Evolutionary conservation across 2,329 filamentous ascomycete species (phyloP).

Genomic region (Trichoderma koningii): DNA sequence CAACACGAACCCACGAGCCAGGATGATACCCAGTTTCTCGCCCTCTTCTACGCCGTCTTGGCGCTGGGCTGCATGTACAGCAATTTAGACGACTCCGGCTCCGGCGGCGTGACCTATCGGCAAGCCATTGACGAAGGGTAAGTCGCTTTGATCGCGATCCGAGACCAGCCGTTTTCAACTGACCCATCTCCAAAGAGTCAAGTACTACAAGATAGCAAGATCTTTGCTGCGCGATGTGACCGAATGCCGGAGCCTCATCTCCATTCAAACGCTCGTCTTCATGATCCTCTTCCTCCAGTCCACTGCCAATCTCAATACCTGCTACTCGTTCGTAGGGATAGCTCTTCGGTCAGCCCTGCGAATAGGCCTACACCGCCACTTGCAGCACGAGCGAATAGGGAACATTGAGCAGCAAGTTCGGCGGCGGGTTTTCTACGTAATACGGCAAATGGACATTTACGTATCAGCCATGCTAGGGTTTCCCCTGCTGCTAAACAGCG

Average conservation of each 20-base stretch:
- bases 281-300: conserved; percentile 81
- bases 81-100: conserved; percentile 56
- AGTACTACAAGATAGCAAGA: conserved; percentile 71
- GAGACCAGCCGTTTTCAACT: conserved; percentile 4
- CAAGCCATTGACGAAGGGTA: conserved; percentile 60
- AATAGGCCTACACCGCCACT: conserved; percentile 74
- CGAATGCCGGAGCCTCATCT: conserved; percentile 71
- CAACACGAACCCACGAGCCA: conserved; percentile 63
- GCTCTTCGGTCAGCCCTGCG: conserved; percentile 74
- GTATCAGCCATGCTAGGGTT: conserved; percentile 68
- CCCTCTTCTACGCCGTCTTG: conserved; percentile 69
- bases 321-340: conserved; percentile 79
- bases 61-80: conserved; percentile 74
- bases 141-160: conserved; percentile 28
- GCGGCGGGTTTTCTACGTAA: conserved; percentile 66
- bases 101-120: conserved; percentile 51
- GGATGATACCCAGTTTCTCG: conserved; percentile 69
- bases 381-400: conserved; percentile 64
- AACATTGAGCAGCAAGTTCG: conserved; percentile 65
- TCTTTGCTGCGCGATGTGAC: conserved; percentile 65
- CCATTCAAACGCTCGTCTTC: conserved; percentile 74
- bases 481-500: conserved; percentile 62
- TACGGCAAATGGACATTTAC: conserved; percentile 71
- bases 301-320: conserved; percentile 75
- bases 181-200: conserved; percentile 53